Conservation (phyloP, 768 basidiomycete species). For the Suillus hirtellus region DNA sequence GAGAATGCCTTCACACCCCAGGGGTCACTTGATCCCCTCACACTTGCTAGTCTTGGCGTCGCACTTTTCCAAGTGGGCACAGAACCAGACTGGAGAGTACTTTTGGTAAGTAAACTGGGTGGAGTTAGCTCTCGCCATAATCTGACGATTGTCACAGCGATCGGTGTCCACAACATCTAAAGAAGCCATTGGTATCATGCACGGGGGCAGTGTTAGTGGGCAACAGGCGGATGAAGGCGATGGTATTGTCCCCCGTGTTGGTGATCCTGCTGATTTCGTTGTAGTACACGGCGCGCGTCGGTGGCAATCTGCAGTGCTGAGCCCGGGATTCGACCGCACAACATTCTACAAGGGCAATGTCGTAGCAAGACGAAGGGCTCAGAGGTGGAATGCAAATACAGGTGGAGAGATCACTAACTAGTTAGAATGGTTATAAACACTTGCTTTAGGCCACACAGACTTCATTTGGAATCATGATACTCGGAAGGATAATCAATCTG, state of each 20-base stretch:
- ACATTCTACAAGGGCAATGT: constrained; percentile 20
- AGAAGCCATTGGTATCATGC: constrained; percentile 41
- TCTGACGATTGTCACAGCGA: constrained; percentile 35
- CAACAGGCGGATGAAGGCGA: constrained; percentile 2
- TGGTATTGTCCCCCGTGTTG: constrained; percentile 38
- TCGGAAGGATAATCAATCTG: neutral
- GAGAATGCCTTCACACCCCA: constrained; percentile 72
- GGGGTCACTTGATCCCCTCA: constrained; percentile 62
- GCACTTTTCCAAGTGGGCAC: constrained; percentile 61
- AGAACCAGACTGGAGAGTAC: constrained; percentile 42
- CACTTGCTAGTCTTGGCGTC: constrained; percentile 57
- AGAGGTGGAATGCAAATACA: constrained; percentile 16
- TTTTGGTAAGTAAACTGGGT: constrained; percentile 43
- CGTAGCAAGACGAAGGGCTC: constrained; percentile 20
- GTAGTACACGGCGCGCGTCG: constrained; percentile 50
- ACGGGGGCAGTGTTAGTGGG: constrained; percentile 23
- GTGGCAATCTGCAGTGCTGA: constrained; percentile 48
- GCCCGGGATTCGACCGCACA: constrained; percentile 38
- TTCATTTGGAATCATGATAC: neutral
- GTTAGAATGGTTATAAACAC: neutral
- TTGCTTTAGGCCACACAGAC: neutral
- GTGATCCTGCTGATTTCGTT: constrained; percentile 57
- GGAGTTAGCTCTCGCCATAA: constrained; percentile 3
- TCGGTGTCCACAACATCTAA: constrained; percentile 56
- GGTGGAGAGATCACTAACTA: neutral